These are phyloP conservation scores for Saccharomycopsis sp. DNA, from an alignment of 805 yeast genomes.

Conservation along the genomic window DNA sequence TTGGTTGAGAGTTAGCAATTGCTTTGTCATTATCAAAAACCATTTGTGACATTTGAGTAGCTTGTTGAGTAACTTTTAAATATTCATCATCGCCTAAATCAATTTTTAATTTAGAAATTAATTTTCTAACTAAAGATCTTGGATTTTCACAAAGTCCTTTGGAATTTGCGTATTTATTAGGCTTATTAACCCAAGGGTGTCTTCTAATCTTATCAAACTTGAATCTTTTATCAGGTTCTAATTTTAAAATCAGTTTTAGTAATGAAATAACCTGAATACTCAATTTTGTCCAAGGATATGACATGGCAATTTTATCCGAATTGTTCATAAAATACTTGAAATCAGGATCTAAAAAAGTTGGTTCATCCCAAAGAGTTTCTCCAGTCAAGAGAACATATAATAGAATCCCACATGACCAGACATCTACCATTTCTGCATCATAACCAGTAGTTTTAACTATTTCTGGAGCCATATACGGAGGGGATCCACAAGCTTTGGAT, in stretches of 20 bases:
- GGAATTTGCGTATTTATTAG: constrained; percentile 32
- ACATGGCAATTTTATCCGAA: constrained; percentile 30
- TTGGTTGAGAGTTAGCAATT: neutral
- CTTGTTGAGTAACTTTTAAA: constrained; percentile 20
- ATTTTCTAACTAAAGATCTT: constrained; percentile 35
- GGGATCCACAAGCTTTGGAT: constrained; percentile 54
- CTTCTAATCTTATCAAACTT: constrained; percentile 30
- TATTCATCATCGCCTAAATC: constrained; percentile 42
- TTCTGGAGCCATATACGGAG: constrained; percentile 77
- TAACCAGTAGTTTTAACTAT: constrained; percentile 38
- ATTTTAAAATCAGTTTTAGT: constrained; percentile 41
- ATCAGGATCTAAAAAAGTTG: constrained; percentile 40
- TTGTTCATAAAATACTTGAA: constrained; percentile 30
- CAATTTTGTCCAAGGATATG: constrained; percentile 46
- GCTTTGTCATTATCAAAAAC: neutral
- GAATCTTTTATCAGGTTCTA: constrained; percentile 36
- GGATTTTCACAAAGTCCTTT: constrained; percentile 48
- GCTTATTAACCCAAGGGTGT: constrained; percentile 47
- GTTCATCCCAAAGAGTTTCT: constrained; percentile 65
- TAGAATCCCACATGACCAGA: constrained; percentile 65
- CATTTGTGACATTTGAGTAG: constrained; percentile 16
- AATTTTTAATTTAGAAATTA: constrained; percentile 42
- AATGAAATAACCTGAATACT: constrained; percentile 40
- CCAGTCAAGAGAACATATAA: constrained; percentile 55
- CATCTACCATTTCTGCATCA: constrained; percentile 46